A percentile compares a stretch with the other conserved stretches of the same genome.
Conservation (phyloP, 176 grass and related monocot genomes). For the Hordeum marinum region DNA sequence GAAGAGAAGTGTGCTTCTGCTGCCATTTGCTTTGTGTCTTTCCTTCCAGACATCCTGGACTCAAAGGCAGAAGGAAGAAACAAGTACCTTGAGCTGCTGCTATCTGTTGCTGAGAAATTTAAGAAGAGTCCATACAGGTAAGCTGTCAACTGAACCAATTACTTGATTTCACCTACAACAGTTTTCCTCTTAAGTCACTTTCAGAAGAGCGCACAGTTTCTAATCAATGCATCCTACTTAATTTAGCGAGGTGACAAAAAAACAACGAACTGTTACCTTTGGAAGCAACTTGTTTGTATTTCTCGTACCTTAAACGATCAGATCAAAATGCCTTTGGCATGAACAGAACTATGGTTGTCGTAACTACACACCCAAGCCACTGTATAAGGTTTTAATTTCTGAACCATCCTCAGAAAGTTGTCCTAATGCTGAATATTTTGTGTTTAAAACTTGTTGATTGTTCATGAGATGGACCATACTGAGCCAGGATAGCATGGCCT, state of each 20-base stretch:
- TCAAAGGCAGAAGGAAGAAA: constrained; percentile 97
- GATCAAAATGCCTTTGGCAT: background rate
- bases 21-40: constrained; percentile 98
- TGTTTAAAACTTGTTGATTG: background rate
- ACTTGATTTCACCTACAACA: background rate
- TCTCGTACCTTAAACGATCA: background rate
- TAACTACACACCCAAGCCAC: background rate
- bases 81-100: constrained; percentile 77
- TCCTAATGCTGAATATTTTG: background rate
- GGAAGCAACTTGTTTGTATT: background rate
- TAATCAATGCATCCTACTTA: background rate
- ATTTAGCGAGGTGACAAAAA: background rate
- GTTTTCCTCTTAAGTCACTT: background rate
- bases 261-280: background rate
- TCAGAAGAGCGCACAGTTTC: background rate
- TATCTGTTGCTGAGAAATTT: constrained; percentile 87
- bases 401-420: background rate
- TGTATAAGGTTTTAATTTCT: background rate
- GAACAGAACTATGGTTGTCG: background rate
- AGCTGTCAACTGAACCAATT: constrained; percentile 27
- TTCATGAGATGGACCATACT: constrained; percentile 13
- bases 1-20: constrained; percentile 93
- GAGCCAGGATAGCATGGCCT: constrained; percentile 1
- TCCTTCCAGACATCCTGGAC: constrained; percentile 98
- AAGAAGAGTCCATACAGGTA: constrained; percentile 97